Evolutionary conservation across 352 stramenopile species (phyloP), one percentile per base, ranked within the genome.

Genomic region (Phytopythium mirpurense): DNA sequence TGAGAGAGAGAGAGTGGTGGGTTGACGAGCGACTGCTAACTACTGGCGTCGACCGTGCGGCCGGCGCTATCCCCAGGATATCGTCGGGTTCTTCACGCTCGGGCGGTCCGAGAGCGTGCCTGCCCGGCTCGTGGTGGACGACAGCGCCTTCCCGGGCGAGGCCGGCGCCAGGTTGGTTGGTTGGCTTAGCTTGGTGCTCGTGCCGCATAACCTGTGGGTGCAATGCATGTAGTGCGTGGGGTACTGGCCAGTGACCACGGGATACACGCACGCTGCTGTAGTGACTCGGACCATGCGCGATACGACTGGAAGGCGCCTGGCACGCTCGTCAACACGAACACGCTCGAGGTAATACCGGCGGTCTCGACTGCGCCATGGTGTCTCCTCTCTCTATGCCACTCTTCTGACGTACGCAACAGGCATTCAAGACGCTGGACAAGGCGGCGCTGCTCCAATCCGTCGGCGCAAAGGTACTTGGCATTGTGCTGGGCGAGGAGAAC

Each of bases 361-460:
- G n/a, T n/a, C n/a, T n/a, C n/a, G n/a, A n/a, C n/a, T n/a, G n/a
- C n/a, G n/a, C n/a, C n/a, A n/a, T n/a, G n/a, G n/a, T n/a, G n/a
- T n/a, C n/a, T n/a, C n/a, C n/a, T n/a, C n/a, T n/a, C n/a, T n/a
- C n/a, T n/a, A n/a, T n/a, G n/a, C n/a, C n/a, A n/a, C n/a, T n/a
- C n/a, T n/a, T n/a, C n/a, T n/a, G n/a, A n/a, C n/a, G n/a, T n/a
- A n/a, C n/a, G 9, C 5, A 6, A 26, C 54, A 91, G 81, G 82
- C 84, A 18, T 96, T 97, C 53, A 93, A 94, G 59, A 71, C 56
- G 1, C 57, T 92, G 18, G 86, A 97, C 67, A 97, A 97, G 57
- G 40, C 63, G 2, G 61, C 64, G n/a, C 48, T 96, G 9, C 63
- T 96, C 12, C 65, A 73, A 48, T 46, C 71, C 19, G 63, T 67